A percentile compares a stretch with the other conserved stretches of the same genome.
phyloP scores from a whole-genome alignment of 495 filamentous ascomycete species.

The Aspergillus affinis region DNA sequence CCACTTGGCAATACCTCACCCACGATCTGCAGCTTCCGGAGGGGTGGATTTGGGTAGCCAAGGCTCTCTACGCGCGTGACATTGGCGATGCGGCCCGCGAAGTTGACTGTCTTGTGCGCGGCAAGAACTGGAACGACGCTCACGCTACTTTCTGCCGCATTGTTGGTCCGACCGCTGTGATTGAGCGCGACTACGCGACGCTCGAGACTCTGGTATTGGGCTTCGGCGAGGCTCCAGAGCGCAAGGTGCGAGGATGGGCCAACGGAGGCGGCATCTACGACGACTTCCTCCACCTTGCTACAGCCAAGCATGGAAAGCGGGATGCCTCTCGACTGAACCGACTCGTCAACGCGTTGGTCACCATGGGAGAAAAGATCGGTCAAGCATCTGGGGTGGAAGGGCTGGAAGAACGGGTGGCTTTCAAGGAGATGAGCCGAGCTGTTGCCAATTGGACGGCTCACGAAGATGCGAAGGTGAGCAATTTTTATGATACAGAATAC shows the following conservation, averaged over 20 bases:
- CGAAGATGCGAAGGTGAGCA: constrained; percentile 59
- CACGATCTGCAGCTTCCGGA: constrained; percentile 65
- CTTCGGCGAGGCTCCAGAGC: constrained; percentile 57
- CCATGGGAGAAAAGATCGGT: constrained; percentile 56
- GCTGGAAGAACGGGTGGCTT: constrained; percentile 78
- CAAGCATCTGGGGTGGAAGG: constrained; percentile 56
- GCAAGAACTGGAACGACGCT: constrained; percentile 73
- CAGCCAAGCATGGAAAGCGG: constrained; percentile 34
- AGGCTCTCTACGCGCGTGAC: constrained; percentile 76
- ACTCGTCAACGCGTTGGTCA: constrained; percentile 62
- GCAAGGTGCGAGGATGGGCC: constrained; percentile 62
- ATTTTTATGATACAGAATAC: background rate
- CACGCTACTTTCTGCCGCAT: constrained; percentile 74
- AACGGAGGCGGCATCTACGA: constrained; percentile 78
- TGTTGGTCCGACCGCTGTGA: constrained; percentile 77
- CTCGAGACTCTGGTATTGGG: constrained; percentile 62
- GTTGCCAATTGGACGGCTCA: constrained; percentile 61
- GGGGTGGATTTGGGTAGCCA: constrained; percentile 81
- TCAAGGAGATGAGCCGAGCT: constrained; percentile 62
- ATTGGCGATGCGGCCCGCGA: constrained; percentile 63
- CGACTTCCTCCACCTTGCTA: constrained; percentile 67
- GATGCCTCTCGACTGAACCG: constrained; percentile 51
- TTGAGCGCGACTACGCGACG: constrained; percentile 69
- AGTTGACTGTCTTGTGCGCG: constrained; percentile 73
- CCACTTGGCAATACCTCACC: constrained; percentile 56